These are phyloP conservation scores for Mycena venus DNA, from an alignment of 768 basidiomycete species.

Conservation along the genomic window DNA sequence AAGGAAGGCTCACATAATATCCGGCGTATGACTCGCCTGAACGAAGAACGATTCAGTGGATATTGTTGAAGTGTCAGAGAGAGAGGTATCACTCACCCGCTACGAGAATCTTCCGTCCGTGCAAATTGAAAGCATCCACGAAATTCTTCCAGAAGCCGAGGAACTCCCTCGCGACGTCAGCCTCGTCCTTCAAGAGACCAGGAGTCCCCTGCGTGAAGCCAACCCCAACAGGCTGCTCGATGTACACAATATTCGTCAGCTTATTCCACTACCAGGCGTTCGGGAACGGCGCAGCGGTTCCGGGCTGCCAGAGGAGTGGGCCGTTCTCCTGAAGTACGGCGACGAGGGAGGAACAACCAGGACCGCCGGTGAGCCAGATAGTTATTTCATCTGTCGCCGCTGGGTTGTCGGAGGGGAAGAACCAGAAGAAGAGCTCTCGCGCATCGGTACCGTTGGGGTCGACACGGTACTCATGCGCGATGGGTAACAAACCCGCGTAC, in stretches of 20 bases:
- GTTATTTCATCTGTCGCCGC: not conserved
- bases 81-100: slow-evolving; percentile 10
- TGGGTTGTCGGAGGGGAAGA: not conserved
- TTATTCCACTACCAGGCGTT: not conserved
- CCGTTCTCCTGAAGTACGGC: not conserved
- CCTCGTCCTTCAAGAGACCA: not conserved
- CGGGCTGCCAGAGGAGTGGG: not conserved
- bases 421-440: slow-evolving; percentile 8
- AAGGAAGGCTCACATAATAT: too few species aligned
- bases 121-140: not conserved
- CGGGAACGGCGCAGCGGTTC: not conserved
- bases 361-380: not conserved
- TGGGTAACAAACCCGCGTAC: not conserved
- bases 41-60: too few species aligned
- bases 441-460: not conserved
- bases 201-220: not conserved
- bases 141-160: slow-evolving; percentile 17
- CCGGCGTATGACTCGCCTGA: slow-evolving; percentile 9
- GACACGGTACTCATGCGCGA: slow-evolving; percentile 2
- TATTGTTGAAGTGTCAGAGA: too few species aligned
- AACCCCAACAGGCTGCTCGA: slow-evolving; percentile 2
- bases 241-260: not conserved
- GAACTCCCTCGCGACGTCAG: not conserved
- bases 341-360: not conserved
- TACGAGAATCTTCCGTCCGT: not conserved